Percentiles rank a stretch among this genome's conserved stretches.
phyloP scores from a whole-genome alignment of 306 rosid genomes.

The Casuarina glauca region DNA sequence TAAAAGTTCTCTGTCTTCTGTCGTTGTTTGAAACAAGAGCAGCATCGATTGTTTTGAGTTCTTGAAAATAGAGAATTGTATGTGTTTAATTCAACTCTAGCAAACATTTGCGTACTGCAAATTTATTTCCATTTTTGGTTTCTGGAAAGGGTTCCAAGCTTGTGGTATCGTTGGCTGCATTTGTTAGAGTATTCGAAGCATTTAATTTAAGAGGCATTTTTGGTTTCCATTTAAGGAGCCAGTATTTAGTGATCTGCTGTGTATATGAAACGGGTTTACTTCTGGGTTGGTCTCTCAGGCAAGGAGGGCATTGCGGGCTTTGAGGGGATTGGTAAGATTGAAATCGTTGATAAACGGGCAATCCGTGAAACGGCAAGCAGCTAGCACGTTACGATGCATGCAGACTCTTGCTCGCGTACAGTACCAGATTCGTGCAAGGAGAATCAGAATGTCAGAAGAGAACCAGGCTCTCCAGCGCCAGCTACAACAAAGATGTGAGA shows the following conservation, averaged over 20 bases:
- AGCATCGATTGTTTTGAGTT: neutral
- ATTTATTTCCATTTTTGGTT: neutral
- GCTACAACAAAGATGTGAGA: slow-evolving; percentile 60
- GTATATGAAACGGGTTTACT: slow-evolving; percentile 7
- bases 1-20: neutral
- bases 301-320: slow-evolving; percentile 67
- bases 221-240: slow-evolving; percentile 3
- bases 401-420: slow-evolving; percentile 83
- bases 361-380: slow-evolving; percentile 77
- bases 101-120: neutral
- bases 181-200: slow-evolving; percentile 4
- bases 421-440: slow-evolving; percentile 72
- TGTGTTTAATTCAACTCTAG: slow-evolving; percentile 5
- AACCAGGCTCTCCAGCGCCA: slow-evolving; percentile 78
- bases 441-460: slow-evolving; percentile 80
- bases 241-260: slow-evolving; percentile 16
- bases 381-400: slow-evolving; percentile 78
- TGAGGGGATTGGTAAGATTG: slow-evolving; percentile 86
- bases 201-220: slow-evolving; percentile 6
- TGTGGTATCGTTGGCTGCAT: neutral
- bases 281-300: slow-evolving; percentile 46
- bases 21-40: neutral
- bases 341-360: slow-evolving; percentile 70
- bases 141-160: neutral
- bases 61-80: neutral